phyloP scores from a whole-genome alignment of 306 rosid genomes.

The Ammopiptanthus mongolicus region DNA sequence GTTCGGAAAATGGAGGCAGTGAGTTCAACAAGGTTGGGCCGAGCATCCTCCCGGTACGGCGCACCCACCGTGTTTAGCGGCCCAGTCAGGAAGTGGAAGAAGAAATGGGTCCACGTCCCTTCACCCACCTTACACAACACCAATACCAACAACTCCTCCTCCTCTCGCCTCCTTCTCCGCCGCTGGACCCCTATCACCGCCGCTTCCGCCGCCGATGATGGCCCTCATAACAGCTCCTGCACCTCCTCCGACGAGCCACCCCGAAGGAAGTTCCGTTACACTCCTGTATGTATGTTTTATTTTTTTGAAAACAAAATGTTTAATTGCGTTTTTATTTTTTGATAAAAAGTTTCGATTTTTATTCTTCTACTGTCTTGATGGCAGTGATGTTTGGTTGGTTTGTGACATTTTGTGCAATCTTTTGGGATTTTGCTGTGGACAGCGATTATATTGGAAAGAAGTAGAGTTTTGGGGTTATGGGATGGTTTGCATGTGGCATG shows the following conservation, averaged over 20 bases:
- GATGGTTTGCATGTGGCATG: constrained; percentile 5
- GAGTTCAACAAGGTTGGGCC: constrained; percentile 78
- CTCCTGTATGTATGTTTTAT: constrained; percentile 55
- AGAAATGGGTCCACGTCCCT: constrained; percentile 86
- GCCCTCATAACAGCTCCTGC: not conserved
- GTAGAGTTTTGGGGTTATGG: not conserved
- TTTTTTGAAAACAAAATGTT: not conserved
- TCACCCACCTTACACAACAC: constrained; percentile 33
- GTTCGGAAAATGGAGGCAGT: constrained; percentile 67
- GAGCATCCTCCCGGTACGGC: constrained; percentile 93
- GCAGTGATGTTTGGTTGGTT: not conserved
- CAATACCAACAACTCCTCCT: constrained; percentile 19
- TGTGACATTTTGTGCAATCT: not conserved
- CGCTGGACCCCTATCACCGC: constrained; percentile 85
- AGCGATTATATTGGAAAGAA: not conserved
- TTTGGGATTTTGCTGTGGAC: not conserved
- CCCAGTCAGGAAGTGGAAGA: constrained; percentile 94
- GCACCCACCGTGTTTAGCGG: constrained; percentile 84
- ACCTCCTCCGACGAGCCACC: constrained; percentile 65
- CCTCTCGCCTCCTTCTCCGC: constrained; percentile 72
- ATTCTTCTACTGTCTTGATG: not conserved
- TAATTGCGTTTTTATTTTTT: not conserved
- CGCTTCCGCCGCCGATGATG: constrained; percentile 8
- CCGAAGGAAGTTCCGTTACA: constrained; percentile 84
- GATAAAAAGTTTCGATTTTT: constrained; percentile 2